phyloP scores from a whole-genome alignment of 495 filamentous ascomycete genomes.

The Daldinia childiae region DNA sequence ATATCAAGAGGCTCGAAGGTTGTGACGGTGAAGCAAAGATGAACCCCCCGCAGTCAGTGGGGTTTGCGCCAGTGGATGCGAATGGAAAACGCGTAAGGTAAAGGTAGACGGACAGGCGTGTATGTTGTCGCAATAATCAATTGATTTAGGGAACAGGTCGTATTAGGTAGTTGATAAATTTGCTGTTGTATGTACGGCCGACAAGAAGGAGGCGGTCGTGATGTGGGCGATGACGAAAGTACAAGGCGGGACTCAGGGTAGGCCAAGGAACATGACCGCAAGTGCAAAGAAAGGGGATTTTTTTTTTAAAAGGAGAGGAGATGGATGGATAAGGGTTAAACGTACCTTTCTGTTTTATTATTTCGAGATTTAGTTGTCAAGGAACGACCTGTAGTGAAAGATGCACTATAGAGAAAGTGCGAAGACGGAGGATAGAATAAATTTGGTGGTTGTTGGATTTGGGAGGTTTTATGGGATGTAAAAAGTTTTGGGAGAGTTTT shows the following conservation, averaged over 20 bases:
- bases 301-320: background rate
- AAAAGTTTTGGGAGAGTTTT: constrained; percentile 53
- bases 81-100: constrained; percentile 42
- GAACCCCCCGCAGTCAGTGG: constrained; percentile 48
- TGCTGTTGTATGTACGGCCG: constrained; percentile 36
- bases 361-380: constrained; percentile 15
- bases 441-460: constrained; percentile 47
- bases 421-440: constrained; percentile 41
- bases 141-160: constrained; percentile 38
- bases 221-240: constrained; percentile 44
- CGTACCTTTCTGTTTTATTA: constrained; percentile 31
- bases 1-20: constrained; percentile 13
- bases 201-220: constrained; percentile 32
- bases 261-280: constrained; percentile 43
- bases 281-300: constrained; percentile 17
- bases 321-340: constrained; percentile 6
- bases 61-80: constrained; percentile 48
- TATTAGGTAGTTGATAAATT: constrained; percentile 35
- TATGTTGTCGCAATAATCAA: constrained; percentile 42
- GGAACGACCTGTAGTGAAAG: constrained; percentile 42
- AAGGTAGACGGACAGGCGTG: constrained; percentile 24
- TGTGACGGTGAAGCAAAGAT: constrained; percentile 42
- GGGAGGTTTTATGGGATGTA: constrained; percentile 50
- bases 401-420: constrained; percentile 47
- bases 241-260: constrained; percentile 42